Percentiles rank a stretch among this genome's conserved stretches.
Evolutionary conservation across 306 rosid genomes (phyloP).

Genomic region (Heteromeles arbutifolia): DNA sequence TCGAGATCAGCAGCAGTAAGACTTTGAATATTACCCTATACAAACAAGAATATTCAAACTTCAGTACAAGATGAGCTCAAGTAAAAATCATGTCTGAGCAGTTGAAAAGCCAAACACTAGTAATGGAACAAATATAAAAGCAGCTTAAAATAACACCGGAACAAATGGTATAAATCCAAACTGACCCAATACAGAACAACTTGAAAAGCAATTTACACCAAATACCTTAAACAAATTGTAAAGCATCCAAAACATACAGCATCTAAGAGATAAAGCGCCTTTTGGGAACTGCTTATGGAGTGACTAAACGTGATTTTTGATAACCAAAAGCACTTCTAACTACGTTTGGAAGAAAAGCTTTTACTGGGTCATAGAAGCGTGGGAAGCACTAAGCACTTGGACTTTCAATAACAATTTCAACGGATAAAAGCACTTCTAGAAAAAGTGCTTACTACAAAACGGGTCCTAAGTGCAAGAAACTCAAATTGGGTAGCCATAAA

Average conservation of each 20-base stretch:
- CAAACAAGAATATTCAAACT: constrained; percentile 5
- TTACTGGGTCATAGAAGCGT: too few species aligned
- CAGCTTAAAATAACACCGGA: neutral
- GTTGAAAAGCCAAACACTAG: neutral
- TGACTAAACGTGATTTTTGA: too few species aligned
- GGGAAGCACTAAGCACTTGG: too few species aligned
- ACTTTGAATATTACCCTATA: constrained; percentile 81
- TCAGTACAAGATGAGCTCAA: neutral
- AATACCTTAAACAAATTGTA: neutral
- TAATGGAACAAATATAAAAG: neutral
- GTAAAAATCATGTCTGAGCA: neutral
- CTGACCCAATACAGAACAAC: neutral
- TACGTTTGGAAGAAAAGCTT: too few species aligned
- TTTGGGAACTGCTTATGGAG: too few species aligned
- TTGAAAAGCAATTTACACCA: neutral
- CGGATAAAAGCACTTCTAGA: too few species aligned
- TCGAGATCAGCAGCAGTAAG: constrained; percentile 75
- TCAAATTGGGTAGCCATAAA: neutral
- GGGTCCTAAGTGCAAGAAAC: neutral
- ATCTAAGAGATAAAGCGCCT: too few species aligned
- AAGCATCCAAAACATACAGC: neutral
- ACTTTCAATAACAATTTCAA: too few species aligned
- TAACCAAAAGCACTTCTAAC: too few species aligned
- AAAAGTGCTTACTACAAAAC: too few species aligned
- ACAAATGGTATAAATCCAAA: neutral